Evolutionary conservation across 371 early-diverging fungal genomes (phyloP).

Genomic region (Mortierella sp.): DNA sequence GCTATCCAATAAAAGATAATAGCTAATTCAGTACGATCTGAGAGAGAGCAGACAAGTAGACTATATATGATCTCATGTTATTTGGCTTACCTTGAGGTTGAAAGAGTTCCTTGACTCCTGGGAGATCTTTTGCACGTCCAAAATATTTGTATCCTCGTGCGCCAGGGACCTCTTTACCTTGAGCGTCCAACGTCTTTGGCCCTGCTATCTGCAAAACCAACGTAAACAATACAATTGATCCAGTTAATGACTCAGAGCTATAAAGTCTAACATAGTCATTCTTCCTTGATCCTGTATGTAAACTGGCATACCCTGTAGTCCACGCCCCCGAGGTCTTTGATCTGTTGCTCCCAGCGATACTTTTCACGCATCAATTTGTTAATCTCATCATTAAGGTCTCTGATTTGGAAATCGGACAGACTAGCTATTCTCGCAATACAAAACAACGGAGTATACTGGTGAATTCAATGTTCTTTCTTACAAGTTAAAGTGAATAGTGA

Average conservation of each 20-base stretch:
- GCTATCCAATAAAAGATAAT: conserved; percentile 14
- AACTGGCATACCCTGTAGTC: conserved; percentile 81
- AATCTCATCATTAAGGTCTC: conserved; percentile 96
- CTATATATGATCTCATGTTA: neutral
- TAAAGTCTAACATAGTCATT: neutral
- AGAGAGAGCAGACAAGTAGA: neutral
- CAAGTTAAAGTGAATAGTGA: neutral
- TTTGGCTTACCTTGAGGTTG: conserved; percentile 62
- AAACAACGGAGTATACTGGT: neutral
- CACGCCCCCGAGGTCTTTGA: conserved; percentile 94
- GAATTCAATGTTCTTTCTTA: neutral
- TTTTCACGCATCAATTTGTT: conserved; percentile 94
- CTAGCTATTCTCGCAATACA: conserved; percentile 62
- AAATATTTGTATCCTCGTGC: conserved; percentile 96
- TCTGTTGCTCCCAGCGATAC: conserved; percentile 92
- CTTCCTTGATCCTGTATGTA: neutral
- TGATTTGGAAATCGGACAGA: conserved; percentile 90
- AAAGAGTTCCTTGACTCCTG: conserved; percentile 94
- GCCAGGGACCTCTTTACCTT: conserved; percentile 93
- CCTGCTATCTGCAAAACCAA: conserved; percentile 69
- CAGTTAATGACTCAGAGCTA: neutral
- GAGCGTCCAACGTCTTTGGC: conserved; percentile 83
- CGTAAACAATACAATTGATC: neutral
- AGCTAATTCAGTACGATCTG: neutral
- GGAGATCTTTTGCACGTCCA: conserved; percentile 97